phyloP scores from a whole-genome alignment of 345 rosid species.

The Brassica cretica region DNA sequence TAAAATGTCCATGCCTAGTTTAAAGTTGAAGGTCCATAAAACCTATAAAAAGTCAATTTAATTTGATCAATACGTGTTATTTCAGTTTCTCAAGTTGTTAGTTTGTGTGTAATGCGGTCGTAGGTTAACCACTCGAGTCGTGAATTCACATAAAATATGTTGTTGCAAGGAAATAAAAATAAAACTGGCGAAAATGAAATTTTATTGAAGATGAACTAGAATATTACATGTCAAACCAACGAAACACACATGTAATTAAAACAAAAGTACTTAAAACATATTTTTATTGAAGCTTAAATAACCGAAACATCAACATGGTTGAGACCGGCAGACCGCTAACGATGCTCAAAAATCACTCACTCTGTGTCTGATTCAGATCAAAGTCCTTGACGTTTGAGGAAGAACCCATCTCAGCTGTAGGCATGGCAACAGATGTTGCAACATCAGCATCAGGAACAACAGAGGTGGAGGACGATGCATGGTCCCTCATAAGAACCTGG shows the following conservation, averaged over 20 bases:
- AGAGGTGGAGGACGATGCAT: background rate
- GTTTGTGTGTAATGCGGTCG: background rate
- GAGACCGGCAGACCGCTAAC: background rate
- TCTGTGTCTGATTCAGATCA: slow-evolving; percentile 26
- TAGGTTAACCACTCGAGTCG: background rate
- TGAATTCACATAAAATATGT: background rate
- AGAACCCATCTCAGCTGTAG: slow-evolving; percentile 8
- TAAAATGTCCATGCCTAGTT: no score
- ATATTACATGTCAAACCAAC: background rate
- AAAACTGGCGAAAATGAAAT: background rate
- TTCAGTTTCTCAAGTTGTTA: background rate
- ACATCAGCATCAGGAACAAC: background rate
- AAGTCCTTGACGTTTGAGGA: slow-evolving; percentile 13
- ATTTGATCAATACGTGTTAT: background rate
- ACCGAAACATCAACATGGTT: background rate
- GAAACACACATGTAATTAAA: slow-evolving; percentile 5
- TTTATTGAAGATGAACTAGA: background rate
- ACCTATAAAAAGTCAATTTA: no score
- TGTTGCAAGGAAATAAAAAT: background rate
- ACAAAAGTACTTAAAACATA: background rate
- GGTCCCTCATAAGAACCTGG: background rate
- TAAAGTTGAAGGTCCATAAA: no score
- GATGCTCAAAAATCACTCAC: slow-evolving; percentile 5
- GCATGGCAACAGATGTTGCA: slow-evolving; percentile 11
- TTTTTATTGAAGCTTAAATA: slow-evolving; percentile 1